A percentile compares a stretch with the other conserved stretches of the same genome.
Conservation (phyloP, 805 yeast species). For the Wickerhamiella brachini region DNA sequence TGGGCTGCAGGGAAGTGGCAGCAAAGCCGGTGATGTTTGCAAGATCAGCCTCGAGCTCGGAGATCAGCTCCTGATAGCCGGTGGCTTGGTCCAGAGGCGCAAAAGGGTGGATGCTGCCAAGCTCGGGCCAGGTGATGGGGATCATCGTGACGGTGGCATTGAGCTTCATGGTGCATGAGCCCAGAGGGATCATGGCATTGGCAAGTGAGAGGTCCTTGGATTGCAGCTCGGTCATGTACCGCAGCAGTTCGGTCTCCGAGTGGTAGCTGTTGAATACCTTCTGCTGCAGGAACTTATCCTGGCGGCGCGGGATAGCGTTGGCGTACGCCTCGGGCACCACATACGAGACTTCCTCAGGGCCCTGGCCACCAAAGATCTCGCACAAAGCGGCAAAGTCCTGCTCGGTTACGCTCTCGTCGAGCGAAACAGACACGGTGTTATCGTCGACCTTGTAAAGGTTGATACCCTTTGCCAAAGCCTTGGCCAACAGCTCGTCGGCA, state of each 20-base stretch:
- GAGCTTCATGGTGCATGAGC: slow-evolving; percentile 96
- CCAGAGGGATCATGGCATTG: slow-evolving; percentile 92
- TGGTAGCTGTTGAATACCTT: slow-evolving; percentile 78
- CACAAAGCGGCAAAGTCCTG: slow-evolving; percentile 46
- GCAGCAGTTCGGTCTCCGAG: slow-evolving; percentile 87
- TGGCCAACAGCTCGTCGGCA: slow-evolving; percentile 41
- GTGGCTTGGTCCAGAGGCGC: slow-evolving; percentile 79
- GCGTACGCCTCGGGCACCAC: slow-evolving; percentile 4
- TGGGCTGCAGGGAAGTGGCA: slow-evolving; percentile 86
- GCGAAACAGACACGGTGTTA: slow-evolving; percentile 52
- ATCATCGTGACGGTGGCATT: slow-evolving; percentile 92
- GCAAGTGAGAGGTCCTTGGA: slow-evolving; percentile 84
- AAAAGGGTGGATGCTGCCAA: slow-evolving; percentile 80
- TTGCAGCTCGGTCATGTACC: slow-evolving; percentile 79
- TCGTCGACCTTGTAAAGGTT: slow-evolving; percentile 61
- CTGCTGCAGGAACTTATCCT: slow-evolving; percentile 35
- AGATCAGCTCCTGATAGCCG: slow-evolving; percentile 67
- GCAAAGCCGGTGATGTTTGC: slow-evolving; percentile 89
- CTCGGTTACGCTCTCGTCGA: slow-evolving; percentile 77
- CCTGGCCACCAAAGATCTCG: slow-evolving; percentile 42
- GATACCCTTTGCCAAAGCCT: slow-evolving; percentile 53
- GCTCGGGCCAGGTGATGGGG: slow-evolving; percentile 90
- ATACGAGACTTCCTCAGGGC: slow-evolving; percentile 14
- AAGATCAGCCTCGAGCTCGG: slow-evolving; percentile 69
- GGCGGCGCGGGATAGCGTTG: slow-evolving; percentile 28